Conservation (phyloP, 83 land plant genomes). For the Thuja plicata region DNA sequence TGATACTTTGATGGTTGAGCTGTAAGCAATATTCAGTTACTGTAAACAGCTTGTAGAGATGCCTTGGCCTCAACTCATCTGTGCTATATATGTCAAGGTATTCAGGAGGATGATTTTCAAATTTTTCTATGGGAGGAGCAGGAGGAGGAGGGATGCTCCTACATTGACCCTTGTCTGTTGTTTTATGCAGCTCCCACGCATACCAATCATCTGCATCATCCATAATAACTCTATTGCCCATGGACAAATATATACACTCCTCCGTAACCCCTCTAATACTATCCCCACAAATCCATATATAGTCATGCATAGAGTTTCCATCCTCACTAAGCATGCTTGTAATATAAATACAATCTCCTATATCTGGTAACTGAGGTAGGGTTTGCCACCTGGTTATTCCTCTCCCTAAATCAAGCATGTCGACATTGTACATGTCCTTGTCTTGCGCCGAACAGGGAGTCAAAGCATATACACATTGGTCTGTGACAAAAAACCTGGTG, state of each 20-base stretch:
- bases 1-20: neutral
- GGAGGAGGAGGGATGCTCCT: neutral
- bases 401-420: neutral
- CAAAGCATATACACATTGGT: neutral
- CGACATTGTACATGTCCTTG: neutral
- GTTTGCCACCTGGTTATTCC: neutral
- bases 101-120: neutral
- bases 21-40: neutral
- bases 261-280: neutral
- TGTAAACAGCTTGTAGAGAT: neutral
- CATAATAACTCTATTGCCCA: neutral
- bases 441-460: neutral
- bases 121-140: neutral
- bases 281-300: neutral
- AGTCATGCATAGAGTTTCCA: neutral
- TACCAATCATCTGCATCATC: conserved; percentile 6
- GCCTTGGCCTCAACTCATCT: neutral
- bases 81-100: neutral
- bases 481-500: neutral
- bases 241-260: neutral
- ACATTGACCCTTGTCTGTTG: neutral
- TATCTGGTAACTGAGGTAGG: neutral
- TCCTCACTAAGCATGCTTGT: neutral
- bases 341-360: neutral
- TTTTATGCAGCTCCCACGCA: neutral